Evolutionary conservation across 768 basidiomycete species (phyloP).

Genomic region (Dictyophora rubrovolvata): DNA sequence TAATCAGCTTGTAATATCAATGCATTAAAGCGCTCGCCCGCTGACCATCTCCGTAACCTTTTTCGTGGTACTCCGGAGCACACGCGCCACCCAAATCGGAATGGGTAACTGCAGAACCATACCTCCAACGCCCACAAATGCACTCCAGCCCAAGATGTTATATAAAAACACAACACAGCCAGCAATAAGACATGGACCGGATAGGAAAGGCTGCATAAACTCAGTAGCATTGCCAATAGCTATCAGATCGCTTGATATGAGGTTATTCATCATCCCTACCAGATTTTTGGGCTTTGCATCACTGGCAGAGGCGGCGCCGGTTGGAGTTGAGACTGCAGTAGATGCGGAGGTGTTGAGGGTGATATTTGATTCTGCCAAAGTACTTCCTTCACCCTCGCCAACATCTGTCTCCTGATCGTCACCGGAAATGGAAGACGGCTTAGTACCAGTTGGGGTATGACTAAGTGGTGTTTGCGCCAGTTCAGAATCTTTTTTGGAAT

Average conservation of each 20-base stretch:
- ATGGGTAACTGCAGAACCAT: slow-evolving; percentile 25
- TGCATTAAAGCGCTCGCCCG: background rate
- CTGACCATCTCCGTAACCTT: slow-evolving; percentile 45
- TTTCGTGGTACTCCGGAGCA: slow-evolving; percentile 42
- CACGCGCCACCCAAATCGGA: slow-evolving; percentile 41
- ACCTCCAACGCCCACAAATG: background rate
- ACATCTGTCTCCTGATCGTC: slow-evolving; percentile 12
- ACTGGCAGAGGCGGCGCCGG: slow-evolving; percentile 1
- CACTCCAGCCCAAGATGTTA: slow-evolving; percentile 36
- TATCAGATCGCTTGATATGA: slow-evolving; percentile 58
- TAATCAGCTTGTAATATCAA: slow-evolving; percentile 9
- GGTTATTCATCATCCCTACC: slow-evolving; percentile 68
- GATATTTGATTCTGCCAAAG: background rate
- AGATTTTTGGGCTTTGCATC: slow-evolving; percentile 34
- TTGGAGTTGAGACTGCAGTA: background rate
- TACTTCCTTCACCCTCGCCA: slow-evolving; percentile 10
- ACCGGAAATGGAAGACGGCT: slow-evolving; percentile 15
- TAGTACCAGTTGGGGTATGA: slow-evolving; percentile 17
- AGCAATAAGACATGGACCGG: slow-evolving; percentile 27
- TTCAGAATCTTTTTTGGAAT: background rate
- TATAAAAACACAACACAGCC: slow-evolving; percentile 31
- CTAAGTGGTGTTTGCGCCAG: slow-evolving; percentile 7
- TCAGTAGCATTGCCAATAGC: slow-evolving; percentile 16
- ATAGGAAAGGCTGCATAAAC: slow-evolving; percentile 11
- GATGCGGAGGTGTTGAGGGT: background rate